Conservation (phyloP, 2,329 filamentous ascomycete genomes). For the Ascosphaera acerosa region DNA sequence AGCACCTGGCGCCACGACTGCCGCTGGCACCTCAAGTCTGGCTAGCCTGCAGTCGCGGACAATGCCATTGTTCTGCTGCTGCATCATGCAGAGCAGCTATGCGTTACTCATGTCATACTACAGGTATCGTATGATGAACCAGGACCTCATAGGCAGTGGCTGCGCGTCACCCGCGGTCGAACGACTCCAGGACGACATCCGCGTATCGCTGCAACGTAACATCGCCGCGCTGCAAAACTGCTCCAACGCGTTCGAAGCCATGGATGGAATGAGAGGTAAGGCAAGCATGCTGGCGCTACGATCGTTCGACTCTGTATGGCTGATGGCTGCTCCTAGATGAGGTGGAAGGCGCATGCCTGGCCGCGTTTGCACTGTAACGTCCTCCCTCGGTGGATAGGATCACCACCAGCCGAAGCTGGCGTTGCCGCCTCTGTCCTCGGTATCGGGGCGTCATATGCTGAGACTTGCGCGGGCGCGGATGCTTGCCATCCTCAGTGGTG, state of each 20-base stretch:
- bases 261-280: slow-evolving; percentile 21
- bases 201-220: slow-evolving; percentile 15
- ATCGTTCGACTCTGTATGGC: neutral
- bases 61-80: slow-evolving; percentile 23
- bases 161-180: slow-evolving; percentile 8
- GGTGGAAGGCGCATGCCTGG: slow-evolving; percentile 19
- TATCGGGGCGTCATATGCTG: too few species aligned
- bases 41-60: slow-evolving; percentile 14
- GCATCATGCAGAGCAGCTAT: slow-evolving; percentile 23
- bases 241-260: slow-evolving; percentile 18
- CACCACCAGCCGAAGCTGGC: too few species aligned
- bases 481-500: too few species aligned
- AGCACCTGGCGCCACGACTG: slow-evolving; percentile 2
- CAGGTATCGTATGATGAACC: slow-evolving; percentile 16
- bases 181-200: slow-evolving; percentile 13
- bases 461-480: too few species aligned
- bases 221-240: slow-evolving; percentile 16
- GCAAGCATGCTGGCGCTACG: neutral
- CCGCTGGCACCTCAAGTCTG: slow-evolving; percentile 3
- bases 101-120: slow-evolving; percentile 22
- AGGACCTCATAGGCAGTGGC: slow-evolving; percentile 7
- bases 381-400: too few species aligned
- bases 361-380: slow-evolving; percentile 11
- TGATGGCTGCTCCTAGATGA: slow-evolving; percentile 11
- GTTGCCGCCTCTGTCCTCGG: too few species aligned